These are phyloP conservation scores for Cornus kousa DNA, from an alignment of 148 eudicot genomes.

Conservation along the genomic window DNA sequence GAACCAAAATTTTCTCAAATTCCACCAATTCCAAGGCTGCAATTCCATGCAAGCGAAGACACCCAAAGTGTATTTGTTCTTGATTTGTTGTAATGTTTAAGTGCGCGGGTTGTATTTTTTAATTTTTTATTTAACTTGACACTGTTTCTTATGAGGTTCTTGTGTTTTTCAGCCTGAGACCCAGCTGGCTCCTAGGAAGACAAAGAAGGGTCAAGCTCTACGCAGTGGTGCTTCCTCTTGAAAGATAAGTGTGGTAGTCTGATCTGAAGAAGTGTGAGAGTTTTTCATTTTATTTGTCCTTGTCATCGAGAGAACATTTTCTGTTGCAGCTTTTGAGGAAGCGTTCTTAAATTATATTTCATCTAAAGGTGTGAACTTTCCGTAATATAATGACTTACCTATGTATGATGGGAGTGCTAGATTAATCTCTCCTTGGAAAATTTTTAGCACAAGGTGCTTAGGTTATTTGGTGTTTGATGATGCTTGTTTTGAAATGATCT, in stretches of 20 bases:
- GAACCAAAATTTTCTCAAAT: too few species aligned
- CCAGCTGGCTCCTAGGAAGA: slow-evolving; percentile 46
- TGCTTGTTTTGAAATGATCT: too few species aligned
- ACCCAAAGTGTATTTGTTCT: background rate
- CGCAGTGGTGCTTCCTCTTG: slow-evolving; percentile 22
- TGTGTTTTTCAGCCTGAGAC: slow-evolving; percentile 40
- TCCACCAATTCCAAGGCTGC: too few species aligned
- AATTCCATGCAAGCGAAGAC: too few species aligned
- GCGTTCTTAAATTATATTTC: background rate
- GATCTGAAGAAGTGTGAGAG: too few species aligned
- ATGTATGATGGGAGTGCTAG: too few species aligned
- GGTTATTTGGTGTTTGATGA: too few species aligned
- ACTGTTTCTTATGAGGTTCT: background rate
- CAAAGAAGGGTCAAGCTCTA: slow-evolving; percentile 26
- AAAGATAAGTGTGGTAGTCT: background rate
- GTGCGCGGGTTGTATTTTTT: too few species aligned
- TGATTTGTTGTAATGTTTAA: too few species aligned
- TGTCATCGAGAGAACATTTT: background rate
- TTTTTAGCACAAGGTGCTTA: too few species aligned
- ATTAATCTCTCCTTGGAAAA: too few species aligned
- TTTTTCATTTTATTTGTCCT: background rate
- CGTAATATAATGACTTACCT: too few species aligned
- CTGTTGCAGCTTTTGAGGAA: background rate
- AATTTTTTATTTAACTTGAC: background rate
- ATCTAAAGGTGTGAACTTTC: background rate